Evolutionary conservation across 306 rosid genomes (phyloP).

Genomic region (Cucurbita ficifolia): DNA sequence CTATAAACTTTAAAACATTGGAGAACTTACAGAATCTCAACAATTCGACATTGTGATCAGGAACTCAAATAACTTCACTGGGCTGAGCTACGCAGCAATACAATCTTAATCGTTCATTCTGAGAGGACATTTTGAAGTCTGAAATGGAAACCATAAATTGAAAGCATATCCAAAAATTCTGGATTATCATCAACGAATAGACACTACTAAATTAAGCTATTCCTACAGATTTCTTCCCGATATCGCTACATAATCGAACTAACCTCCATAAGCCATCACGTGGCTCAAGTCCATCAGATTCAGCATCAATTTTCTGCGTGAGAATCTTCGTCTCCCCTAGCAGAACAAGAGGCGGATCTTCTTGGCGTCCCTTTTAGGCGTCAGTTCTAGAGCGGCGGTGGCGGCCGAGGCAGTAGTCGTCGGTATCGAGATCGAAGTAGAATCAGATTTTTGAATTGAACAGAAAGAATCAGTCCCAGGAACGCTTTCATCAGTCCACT

Average conservation of each 20-base stretch:
- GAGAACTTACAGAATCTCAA: neutral
- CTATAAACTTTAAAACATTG: neutral
- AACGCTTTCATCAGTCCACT: constrained; percentile 18
- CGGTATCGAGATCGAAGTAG: constrained; percentile 18
- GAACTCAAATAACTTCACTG: neutral
- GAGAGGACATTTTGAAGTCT: neutral
- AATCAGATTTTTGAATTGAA: constrained; percentile 15
- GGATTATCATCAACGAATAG: neutral
- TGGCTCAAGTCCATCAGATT: constrained; percentile 58
- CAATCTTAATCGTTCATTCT: neutral
- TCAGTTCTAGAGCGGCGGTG: constrained; percentile 21
- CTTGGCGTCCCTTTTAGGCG: constrained; percentile 23
- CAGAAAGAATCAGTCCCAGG: constrained; percentile 14
- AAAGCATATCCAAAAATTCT: neutral
- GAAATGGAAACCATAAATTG: neutral
- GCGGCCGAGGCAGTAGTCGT: constrained; percentile 22
- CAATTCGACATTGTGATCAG: neutral
- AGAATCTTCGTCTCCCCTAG: constrained; percentile 57
- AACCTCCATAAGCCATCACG: constrained; percentile 71
- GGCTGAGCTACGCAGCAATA: neutral
- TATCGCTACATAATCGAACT: constrained; percentile 10
- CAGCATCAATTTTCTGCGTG: constrained; percentile 55
- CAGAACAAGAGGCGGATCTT: constrained; percentile 68
- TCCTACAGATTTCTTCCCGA: neutral
- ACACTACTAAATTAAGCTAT: neutral